Percentiles rank a stretch among this genome's conserved stretches.
These are phyloP conservation scores for Yamadazyma trypodendri DNA, from an alignment of 1,139 yeast genomes.

Conservation along the genomic window DNA sequence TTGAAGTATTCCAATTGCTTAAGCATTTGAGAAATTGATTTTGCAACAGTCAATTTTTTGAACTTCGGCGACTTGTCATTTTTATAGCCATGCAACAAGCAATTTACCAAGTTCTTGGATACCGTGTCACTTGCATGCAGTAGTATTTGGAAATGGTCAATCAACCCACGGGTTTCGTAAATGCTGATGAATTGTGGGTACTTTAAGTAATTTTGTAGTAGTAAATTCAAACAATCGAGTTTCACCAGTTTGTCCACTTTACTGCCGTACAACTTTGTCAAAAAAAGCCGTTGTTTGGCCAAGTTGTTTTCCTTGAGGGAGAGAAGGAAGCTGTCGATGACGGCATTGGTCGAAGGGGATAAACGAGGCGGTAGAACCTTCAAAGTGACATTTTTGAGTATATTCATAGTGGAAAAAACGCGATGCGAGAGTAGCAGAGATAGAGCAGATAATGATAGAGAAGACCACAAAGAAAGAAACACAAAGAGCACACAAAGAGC, in stretches of 20 bases:
- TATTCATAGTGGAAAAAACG: neutral
- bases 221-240: constrained; percentile 12
- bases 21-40: constrained; percentile 1
- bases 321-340: constrained; percentile 1
- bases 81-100: constrained; percentile 10
- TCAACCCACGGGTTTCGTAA: constrained; percentile 9
- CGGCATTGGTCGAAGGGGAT: neutral
- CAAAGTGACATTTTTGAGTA: constrained; percentile 1
- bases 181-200: constrained; percentile 13
- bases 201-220: constrained; percentile 12
- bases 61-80: constrained; percentile 6
- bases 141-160: constrained; percentile 8
- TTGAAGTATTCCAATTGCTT: neutral
- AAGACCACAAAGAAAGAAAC: neutral
- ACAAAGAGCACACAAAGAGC: neutral
- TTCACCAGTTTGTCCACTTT: constrained; percentile 4
- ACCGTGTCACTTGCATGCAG: constrained; percentile 1
- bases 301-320: constrained; percentile 5
- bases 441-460: neutral
- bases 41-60: constrained; percentile 1
- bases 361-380: neutral
- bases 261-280: constrained; percentile 3
- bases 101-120: constrained; percentile 5
- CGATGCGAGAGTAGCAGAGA: neutral
- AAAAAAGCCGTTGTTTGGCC: constrained; percentile 4